A percentile compares a stretch with the other conserved stretches of the same genome.
These are phyloP conservation scores for Gossypium longicalyx DNA, from an alignment of 345 rosid species.

Conservation along the genomic window DNA sequence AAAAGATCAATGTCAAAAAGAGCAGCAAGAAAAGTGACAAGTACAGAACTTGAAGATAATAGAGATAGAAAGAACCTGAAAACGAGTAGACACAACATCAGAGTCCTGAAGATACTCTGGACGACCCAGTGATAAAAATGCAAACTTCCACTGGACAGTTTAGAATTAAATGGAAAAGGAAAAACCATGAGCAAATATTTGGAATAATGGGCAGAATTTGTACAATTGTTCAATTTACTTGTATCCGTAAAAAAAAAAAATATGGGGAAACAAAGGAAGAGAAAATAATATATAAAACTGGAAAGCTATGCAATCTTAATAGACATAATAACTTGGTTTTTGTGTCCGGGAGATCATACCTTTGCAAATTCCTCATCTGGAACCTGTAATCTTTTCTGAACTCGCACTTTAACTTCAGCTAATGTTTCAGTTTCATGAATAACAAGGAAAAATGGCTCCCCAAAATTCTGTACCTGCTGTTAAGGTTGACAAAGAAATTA, in stretches of 20 bases:
- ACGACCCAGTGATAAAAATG: slow-evolving; percentile 65
- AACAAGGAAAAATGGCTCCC: slow-evolving; percentile 71
- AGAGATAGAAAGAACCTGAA: slow-evolving; percentile 43
- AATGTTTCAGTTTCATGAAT: slow-evolving; percentile 65
- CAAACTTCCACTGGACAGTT: slow-evolving; percentile 62
- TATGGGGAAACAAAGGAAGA: neutral
- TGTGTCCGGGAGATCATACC: slow-evolving; percentile 28
- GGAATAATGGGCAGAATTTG: neutral
- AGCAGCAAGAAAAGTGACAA: neutral
- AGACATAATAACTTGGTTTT: slow-evolving; percentile 1
- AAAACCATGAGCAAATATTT: neutral
- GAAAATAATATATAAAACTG: neutral
- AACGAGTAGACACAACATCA: slow-evolving; percentile 54
- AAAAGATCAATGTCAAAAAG: neutral
- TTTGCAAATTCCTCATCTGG: slow-evolving; percentile 60
- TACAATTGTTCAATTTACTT: neutral
- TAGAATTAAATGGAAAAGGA: neutral
- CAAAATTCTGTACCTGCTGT: slow-evolving; percentile 64
- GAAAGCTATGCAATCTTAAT: neutral
- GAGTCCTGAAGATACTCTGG: slow-evolving; percentile 62
- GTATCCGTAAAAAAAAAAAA: neutral
- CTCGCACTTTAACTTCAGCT: slow-evolving; percentile 52
- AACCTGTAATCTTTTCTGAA: slow-evolving; percentile 64
- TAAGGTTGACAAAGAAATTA: neutral
- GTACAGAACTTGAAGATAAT: neutral